phyloP scores from a whole-genome alignment of 192 early-diverging fungal genomes.

The Funneliformis mosseae region DNA sequence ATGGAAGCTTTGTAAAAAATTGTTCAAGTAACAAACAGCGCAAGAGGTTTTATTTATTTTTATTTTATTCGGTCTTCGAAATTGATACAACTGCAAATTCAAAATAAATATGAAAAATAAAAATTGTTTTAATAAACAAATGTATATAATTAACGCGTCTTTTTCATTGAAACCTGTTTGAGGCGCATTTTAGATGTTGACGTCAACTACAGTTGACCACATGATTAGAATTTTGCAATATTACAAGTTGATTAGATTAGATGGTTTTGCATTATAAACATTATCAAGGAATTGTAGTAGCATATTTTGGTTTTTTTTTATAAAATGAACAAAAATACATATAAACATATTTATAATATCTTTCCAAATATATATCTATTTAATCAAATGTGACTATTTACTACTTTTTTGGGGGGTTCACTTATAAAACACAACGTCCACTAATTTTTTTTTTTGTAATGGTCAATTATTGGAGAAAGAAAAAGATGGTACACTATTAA shows the following conservation, averaged over 20 bases:
- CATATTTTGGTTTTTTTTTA: neutral
- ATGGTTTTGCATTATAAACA: neutral
- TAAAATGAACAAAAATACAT: neutral
- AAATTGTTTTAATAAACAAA: too few relatives aligned
- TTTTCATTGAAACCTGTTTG: too few relatives aligned
- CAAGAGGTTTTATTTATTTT: too few relatives aligned
- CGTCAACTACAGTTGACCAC: too few relatives aligned
- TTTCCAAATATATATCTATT: neutral
- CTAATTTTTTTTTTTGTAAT: neutral
- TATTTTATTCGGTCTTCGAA: too few relatives aligned
- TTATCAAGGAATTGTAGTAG: neutral
- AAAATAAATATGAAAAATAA: too few relatives aligned
- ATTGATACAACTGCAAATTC: too few relatives aligned
- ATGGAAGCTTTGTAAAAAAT: too few relatives aligned
- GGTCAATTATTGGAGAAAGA: neutral
- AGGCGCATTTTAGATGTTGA: too few relatives aligned
- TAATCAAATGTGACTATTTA: neutral
- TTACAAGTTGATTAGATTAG: neutral
- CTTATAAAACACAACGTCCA: neutral
- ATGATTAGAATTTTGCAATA: neutral
- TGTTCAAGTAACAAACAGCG: too few relatives aligned
- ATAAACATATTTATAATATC: neutral
- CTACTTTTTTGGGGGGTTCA: neutral
- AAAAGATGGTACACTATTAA: neutral
- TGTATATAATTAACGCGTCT: too few relatives aligned